Conservation (phyloP, 1,284 basidiomycete genomes). For the Sanghuangporus sanghuang region DNA sequence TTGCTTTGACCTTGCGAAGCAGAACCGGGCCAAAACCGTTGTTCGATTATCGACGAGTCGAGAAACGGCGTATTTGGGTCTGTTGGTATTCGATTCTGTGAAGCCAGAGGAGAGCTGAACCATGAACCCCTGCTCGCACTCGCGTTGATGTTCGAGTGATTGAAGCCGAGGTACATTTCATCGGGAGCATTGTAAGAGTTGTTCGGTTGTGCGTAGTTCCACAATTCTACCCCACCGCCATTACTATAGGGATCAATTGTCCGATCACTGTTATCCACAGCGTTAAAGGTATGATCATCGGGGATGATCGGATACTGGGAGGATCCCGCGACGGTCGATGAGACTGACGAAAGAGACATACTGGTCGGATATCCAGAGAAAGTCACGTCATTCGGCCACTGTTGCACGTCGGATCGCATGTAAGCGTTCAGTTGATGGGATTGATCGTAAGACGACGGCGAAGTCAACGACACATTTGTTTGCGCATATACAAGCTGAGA, state of each 20-base stretch:
- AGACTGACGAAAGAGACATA: background rate
- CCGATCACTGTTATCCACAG: background rate
- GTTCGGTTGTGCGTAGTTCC: background rate
- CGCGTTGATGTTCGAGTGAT: background rate
- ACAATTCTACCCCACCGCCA: background rate
- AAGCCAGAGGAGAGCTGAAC: background rate
- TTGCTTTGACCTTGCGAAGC: background rate
- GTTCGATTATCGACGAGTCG: background rate
- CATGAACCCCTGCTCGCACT: background rate
- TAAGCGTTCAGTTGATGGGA: background rate
- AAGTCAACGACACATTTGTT: background rate
- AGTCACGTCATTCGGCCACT: background rate
- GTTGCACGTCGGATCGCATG: background rate
- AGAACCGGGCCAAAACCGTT: background rate
- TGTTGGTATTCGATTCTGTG: background rate
- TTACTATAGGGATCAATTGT: background rate
- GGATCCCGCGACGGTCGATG: background rate
- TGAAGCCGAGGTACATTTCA: background rate
- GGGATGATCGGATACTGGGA: background rate
- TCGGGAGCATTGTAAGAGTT: background rate
- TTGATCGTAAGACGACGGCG: background rate
- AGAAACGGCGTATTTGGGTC: background rate
- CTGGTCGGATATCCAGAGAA: background rate
- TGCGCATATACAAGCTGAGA: background rate
- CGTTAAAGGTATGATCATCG: background rate